Conservation (phyloP, 305 asterid genomes). For the Striga hermonthica region DNA sequence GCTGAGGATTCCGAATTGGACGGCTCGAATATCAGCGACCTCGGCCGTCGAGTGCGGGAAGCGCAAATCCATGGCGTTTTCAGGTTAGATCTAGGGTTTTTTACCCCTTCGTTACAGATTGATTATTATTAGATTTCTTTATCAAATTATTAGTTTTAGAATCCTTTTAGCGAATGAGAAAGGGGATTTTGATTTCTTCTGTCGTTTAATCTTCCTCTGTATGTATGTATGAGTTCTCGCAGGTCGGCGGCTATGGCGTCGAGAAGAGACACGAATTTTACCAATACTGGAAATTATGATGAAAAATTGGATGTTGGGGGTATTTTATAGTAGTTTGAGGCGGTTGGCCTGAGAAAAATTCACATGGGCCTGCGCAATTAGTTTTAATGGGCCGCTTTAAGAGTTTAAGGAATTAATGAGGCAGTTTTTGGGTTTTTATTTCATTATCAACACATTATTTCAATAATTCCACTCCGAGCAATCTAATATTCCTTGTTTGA, state of each 20-base stretch:
- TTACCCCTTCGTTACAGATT: neutral
- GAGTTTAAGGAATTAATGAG: no score
- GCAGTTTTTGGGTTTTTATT: no score
- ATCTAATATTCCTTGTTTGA: no score
- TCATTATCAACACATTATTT: no score
- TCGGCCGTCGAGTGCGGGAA: conserved; percentile 93
- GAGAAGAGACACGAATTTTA: neutral
- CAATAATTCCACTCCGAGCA: no score
- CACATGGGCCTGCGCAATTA: no score
- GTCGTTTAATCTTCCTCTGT: neutral
- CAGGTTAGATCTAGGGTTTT: neutral
- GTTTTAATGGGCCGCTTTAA: no score
- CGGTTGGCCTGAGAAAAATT: no score
- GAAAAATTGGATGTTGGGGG: no score
- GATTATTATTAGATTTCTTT: neutral
- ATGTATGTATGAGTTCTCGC: neutral
- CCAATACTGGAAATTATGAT: no score
- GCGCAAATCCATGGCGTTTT: conserved; percentile 62
- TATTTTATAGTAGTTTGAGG: no score
- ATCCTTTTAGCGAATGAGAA: neutral
- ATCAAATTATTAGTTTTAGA: neutral
- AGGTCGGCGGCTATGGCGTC: neutral
- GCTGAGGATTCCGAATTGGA: conserved; percentile 90
- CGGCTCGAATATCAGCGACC: conserved; percentile 72
- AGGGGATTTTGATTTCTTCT: neutral